Percentiles rank a stretch among this genome's conserved stretches.
Conservation (phyloP, 1,284 basidiomycete genomes). For the Dichomitus squalens region DNA sequence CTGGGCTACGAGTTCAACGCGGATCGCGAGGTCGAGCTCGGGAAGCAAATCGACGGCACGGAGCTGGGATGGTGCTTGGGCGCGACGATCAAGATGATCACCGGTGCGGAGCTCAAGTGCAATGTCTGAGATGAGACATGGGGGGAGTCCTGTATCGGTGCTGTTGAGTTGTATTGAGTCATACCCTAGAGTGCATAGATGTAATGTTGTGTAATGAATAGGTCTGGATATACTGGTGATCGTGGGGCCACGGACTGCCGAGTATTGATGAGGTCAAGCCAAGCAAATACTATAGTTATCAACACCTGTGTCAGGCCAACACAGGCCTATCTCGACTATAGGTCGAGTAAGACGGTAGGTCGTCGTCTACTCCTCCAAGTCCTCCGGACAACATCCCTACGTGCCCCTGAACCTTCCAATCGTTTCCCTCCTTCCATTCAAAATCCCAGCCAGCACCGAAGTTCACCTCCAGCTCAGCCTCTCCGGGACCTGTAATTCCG, state of each 20-base stretch:
- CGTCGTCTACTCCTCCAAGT: slow-evolving; percentile 28
- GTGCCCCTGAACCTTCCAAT: slow-evolving; percentile 62
- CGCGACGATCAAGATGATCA: slow-evolving; percentile 76
- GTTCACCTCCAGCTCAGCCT: slow-evolving; percentile 59
- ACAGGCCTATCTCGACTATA: slow-evolving; percentile 1
- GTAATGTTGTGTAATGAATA: slow-evolving; percentile 12
- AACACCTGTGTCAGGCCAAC: background rate
- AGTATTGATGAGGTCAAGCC: no score
- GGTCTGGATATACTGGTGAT: background rate
- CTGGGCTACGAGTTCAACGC: slow-evolving; percentile 84
- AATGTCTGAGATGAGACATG: slow-evolving; percentile 37
- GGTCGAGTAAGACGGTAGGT: slow-evolving; percentile 34
- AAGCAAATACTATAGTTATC: background rate
- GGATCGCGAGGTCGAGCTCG: slow-evolving; percentile 71
- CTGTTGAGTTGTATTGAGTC: background rate
- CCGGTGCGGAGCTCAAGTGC: slow-evolving; percentile 58
- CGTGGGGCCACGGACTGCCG: background rate
- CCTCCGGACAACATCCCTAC: slow-evolving; percentile 39
- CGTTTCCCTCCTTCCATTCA: slow-evolving; percentile 63
- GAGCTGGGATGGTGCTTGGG: slow-evolving; percentile 97
- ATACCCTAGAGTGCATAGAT: slow-evolving; percentile 4
- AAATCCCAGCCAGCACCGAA: slow-evolving; percentile 58
- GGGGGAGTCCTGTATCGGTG: slow-evolving; percentile 6
- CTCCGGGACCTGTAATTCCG: slow-evolving; percentile 51
- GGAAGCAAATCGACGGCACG: slow-evolving; percentile 88